Evolutionary conservation across 2,329 filamentous ascomycete species (phyloP).

Genomic region (Botryosphaeria agaves): DNA sequence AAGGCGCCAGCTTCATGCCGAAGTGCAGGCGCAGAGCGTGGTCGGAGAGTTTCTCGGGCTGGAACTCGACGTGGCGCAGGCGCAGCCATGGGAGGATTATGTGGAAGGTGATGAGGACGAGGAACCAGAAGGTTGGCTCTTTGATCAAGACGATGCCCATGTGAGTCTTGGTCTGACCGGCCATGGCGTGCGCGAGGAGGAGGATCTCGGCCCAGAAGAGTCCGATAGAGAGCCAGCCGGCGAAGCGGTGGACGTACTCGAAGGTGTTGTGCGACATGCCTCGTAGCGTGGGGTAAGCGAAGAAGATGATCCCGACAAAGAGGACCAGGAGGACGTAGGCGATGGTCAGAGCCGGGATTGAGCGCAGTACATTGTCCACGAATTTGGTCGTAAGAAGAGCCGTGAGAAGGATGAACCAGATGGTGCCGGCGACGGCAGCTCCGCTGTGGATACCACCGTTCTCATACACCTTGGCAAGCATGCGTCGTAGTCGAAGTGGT

Average conservation of each 20-base stretch:
- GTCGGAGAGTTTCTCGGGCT: constrained; percentile 47
- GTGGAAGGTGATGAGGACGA: constrained; percentile 44
- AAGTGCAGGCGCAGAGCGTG: constrained; percentile 60
- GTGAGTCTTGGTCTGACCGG: constrained; percentile 14
- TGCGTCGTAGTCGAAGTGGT: constrained; percentile 16
- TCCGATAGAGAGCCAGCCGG: constrained; percentile 49
- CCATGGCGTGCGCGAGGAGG: constrained; percentile 31
- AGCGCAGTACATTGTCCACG: background rate
- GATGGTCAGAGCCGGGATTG: constrained; percentile 2
- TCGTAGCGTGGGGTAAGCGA: constrained; percentile 48
- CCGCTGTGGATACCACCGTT: constrained; percentile 23
- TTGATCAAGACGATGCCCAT: constrained; percentile 23
- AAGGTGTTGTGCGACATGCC: constrained; percentile 49
- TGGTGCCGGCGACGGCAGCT: constrained; percentile 16
- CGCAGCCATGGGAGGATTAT: constrained; percentile 58
- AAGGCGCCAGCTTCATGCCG: constrained; percentile 42
- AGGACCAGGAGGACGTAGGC: constrained; percentile 34
- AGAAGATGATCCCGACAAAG: constrained; percentile 40
- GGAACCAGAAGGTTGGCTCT: constrained; percentile 48
- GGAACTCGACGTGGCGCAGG: constrained; percentile 49
- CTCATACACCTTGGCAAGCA: constrained; percentile 22
- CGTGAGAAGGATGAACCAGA: constrained; percentile 28
- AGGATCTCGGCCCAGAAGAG: constrained; percentile 49
- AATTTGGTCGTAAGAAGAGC: constrained; percentile 4
- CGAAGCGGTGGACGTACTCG: constrained; percentile 54